phyloP scores from a whole-genome alignment of 1,284 basidiomycete genomes.

The Malassezia sp. region DNA sequence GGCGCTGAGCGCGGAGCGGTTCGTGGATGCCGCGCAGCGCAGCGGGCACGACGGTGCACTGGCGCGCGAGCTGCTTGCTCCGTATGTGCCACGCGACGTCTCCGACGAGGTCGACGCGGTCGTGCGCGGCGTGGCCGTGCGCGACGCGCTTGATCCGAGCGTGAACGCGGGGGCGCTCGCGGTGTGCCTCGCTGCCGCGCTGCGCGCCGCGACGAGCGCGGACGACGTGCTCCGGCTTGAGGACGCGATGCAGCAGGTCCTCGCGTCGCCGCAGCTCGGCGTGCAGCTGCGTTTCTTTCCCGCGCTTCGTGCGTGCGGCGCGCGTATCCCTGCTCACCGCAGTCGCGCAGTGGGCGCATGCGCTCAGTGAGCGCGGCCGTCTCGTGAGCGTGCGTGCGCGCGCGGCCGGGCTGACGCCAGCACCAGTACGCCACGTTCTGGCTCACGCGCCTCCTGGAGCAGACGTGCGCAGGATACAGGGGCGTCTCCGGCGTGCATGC shows the following conservation, averaged over 20 bases:
- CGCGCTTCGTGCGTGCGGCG: not conserved
- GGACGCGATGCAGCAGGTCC: not conserved
- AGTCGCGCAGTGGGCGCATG: conserved; percentile 3
- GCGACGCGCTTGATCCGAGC: not conserved
- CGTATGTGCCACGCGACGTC: not conserved
- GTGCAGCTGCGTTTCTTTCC: conserved; percentile 1
- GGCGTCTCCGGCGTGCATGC: conserved; percentile 7
- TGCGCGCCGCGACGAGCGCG: not conserved
- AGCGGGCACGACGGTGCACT: not conserved
- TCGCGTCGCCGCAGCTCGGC: not conserved
- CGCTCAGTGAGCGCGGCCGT: not conserved
- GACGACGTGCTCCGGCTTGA: not conserved
- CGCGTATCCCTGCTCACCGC: not conserved
- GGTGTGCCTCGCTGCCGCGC: conserved; percentile 4
- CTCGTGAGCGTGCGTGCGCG: not conserved
- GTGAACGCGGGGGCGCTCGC: not conserved
- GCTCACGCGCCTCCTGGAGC: not conserved
- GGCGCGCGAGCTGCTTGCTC: not conserved
- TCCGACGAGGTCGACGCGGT: not conserved
- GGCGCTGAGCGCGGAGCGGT: not conserved
- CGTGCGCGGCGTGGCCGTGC: not conserved
- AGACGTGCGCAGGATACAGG: not conserved
- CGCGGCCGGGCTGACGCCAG: not conserved
- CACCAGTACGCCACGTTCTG: not conserved
- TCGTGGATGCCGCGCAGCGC: not conserved